These are phyloP conservation scores for Elsinoe arachidis DNA, from an alignment of 2,329 filamentous ascomycete genomes.

Conservation along the genomic window DNA sequence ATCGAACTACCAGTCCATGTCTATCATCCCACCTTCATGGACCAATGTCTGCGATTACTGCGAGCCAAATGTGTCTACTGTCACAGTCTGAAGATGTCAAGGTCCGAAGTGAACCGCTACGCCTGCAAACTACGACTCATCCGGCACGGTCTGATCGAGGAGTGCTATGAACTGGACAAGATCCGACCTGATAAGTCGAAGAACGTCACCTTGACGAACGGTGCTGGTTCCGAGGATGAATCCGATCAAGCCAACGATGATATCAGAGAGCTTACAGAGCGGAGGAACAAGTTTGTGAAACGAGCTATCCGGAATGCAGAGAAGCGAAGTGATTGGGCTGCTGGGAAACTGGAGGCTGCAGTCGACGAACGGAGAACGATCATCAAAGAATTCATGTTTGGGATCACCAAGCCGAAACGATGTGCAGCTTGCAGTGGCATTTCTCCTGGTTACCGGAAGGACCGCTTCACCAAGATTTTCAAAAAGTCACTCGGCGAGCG, in stretches of 20 bases:
- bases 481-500: slow-evolving; percentile 68
- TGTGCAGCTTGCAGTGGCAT: slow-evolving; percentile 63
- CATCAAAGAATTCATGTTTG: slow-evolving; percentile 71
- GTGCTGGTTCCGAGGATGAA: slow-evolving; percentile 39
- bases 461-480: slow-evolving; percentile 88
- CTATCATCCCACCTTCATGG: slow-evolving; percentile 95
- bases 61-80: slow-evolving; percentile 88
- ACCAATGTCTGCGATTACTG: slow-evolving; percentile 77
- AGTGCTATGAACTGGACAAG: slow-evolving; percentile 48
- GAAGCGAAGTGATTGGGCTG: slow-evolving; percentile 38
- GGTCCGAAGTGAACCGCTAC: slow-evolving; percentile 67
- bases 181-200: slow-evolving; percentile 29
- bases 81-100: slow-evolving; percentile 72
- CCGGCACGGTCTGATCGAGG: slow-evolving; percentile 70
- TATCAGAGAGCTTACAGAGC: slow-evolving; percentile 47
- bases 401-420: slow-evolving; percentile 59
- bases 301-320: slow-evolving; percentile 56
- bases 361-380: slow-evolving; percentile 66
- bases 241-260: slow-evolving; percentile 52
- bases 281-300: slow-evolving; percentile 61
- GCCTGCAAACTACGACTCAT: slow-evolving; percentile 77
- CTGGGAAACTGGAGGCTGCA: slow-evolving; percentile 73
- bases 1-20: slow-evolving; percentile 89
- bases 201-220: slow-evolving; percentile 13
- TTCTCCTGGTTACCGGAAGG: slow-evolving; percentile 77